Base-by-base conservation (phyloP, 345 rosid species). In the Citropsis articulata region DNA sequence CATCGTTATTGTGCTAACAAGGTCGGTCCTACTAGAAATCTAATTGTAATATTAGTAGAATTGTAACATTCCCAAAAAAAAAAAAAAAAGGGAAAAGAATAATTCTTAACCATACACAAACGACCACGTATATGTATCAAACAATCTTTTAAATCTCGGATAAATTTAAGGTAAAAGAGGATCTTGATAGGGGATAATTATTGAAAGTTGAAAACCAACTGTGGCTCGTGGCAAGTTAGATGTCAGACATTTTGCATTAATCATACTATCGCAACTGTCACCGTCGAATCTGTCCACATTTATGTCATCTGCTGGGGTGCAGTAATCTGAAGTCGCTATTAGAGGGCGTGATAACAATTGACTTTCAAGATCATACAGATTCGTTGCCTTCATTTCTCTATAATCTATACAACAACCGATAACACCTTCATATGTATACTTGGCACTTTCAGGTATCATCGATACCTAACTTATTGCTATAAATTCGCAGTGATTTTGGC, bases 401-500 rank as follows among this genome's bases (percentile, higher is more conserved):
- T 35, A 9, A 28, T 6, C 28, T 9, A 38, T 36, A 33, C 38
- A 18, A 28, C 45, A 5, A 70, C 42, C 7, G 0, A 40, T 8
- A 6, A 27, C 14, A 21, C 61, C 2, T 71, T 55, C 60, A 28
- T 45, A 45, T 45, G 30, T 6, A 13, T 3, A 45, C 24, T 33
- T 8, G 10, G 7, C 18, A 75, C 31, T 45, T 25, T 33, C 35
- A 66, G 64, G 78, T 75, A 45, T 33, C 45, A 28, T 62, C 71
- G 61, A 33, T 33, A 66, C 64, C 78, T 66, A 75, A 66, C 25
- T 50, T 75, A 13, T 21, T 21, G 12, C 4, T 35, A 60, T 12
- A 21, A 75, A 75, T 31, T 66, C 9, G 55, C 72, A 7, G 35
- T 4, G 35, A 35, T 66, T 35, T 66, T 55, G 72, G 72, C 78